These are phyloP conservation scores for Sanghuangporus weigelae DNA, from an alignment of 1,284 basidiomycete species.

Conservation along the genomic window DNA sequence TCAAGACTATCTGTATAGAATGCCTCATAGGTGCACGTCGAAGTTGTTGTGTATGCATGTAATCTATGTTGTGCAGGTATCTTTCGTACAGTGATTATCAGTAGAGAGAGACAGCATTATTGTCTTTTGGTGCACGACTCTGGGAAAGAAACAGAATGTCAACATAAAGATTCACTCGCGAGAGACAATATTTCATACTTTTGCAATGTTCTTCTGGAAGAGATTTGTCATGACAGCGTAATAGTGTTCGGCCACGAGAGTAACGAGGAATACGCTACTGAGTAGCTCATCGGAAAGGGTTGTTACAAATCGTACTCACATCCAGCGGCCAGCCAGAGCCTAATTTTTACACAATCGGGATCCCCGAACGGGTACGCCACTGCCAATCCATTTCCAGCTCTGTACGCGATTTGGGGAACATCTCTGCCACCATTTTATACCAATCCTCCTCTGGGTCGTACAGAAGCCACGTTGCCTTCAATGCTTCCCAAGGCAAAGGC, in stretches of 20 bases:
- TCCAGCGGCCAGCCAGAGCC: not conserved
- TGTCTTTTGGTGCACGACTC: constrained; percentile 65
- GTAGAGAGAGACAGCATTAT: constrained; percentile 58
- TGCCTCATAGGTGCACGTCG: not conserved
- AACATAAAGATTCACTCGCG: not conserved
- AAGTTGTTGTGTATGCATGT: not conserved
- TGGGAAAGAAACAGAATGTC: constrained; percentile 24
- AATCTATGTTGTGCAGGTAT: not conserved
- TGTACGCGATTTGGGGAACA: not conserved
- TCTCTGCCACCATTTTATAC: not conserved
- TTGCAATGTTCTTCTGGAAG: constrained; percentile 68
- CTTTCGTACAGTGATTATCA: constrained; percentile 27
- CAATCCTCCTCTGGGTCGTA: not conserved
- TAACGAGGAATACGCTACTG: not conserved
- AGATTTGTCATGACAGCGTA: constrained; percentile 59
- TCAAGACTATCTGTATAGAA: constrained; percentile 80
- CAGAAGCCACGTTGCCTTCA: not conserved
- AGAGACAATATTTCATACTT: constrained; percentile 37
- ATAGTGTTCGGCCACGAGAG: not conserved
- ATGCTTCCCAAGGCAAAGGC: not conserved
- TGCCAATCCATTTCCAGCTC: not conserved
- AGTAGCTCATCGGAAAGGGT: not conserved
- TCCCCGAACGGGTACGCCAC: not conserved
- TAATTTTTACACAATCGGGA: not conserved
- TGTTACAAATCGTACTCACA: not conserved